Percentiles rank a stretch among this genome's conserved stretches.
Evolutionary conservation across 164 flowering plant genomes (phyloP).

Genomic region (Aristolochia californica): DNA sequence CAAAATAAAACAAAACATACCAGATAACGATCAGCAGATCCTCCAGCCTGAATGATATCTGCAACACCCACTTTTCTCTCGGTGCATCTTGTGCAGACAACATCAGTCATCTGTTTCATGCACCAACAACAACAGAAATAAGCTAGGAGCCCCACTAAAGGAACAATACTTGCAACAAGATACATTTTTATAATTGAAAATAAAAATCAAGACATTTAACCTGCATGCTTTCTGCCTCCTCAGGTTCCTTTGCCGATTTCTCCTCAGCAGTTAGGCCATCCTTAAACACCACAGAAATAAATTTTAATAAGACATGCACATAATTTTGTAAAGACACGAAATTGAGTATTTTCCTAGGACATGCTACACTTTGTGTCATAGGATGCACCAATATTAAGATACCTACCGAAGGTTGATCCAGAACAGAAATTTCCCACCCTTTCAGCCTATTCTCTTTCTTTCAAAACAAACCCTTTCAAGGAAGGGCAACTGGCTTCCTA

Average conservation of each 20-base stretch:
- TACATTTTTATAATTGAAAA: neutral
- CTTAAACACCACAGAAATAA: slow-evolving; percentile 17
- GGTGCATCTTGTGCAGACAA: slow-evolving; percentile 71
- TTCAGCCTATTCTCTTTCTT: too few species aligned
- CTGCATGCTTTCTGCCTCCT: slow-evolving; percentile 73
- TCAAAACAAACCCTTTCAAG: too few species aligned
- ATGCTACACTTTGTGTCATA: too few species aligned
- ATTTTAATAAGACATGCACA: neutral
- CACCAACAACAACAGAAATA: neutral
- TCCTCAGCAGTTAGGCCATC: slow-evolving; percentile 84
- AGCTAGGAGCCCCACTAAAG: too few species aligned
- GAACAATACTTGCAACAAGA: neutral
- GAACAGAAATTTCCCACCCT: too few species aligned
- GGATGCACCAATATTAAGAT: too few species aligned
- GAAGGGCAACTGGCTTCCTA: too few species aligned
- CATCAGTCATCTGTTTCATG: slow-evolving; percentile 82
- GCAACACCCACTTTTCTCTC: slow-evolving; percentile 69
- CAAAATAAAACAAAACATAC: slow-evolving; percentile 20
- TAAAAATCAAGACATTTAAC: slow-evolving; percentile 16
- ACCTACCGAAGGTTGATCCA: too few species aligned
- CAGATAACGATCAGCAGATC: slow-evolving; percentile 83
- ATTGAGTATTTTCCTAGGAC: too few species aligned
- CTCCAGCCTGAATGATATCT: slow-evolving; percentile 75
- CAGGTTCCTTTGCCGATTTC: slow-evolving; percentile 61
- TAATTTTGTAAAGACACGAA: too few species aligned